Base-by-base conservation (phyloP, 176 grass and related monocot genomes). In the Cocos nucifera region DNA sequence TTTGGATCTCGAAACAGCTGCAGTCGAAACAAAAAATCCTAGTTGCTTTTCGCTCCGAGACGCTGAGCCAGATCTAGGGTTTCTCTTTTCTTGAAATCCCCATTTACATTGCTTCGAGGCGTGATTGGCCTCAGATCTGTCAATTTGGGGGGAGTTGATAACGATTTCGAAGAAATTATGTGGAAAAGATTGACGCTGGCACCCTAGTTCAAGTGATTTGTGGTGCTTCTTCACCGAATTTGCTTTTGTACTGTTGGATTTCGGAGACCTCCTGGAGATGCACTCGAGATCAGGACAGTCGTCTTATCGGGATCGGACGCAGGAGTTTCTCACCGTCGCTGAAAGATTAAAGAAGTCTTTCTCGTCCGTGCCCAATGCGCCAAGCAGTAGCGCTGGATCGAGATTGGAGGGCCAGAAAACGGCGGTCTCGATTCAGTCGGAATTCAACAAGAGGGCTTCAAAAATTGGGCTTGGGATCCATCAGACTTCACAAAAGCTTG, bases 391-490 rank as follows among this genome's bases (percentile, higher is more conserved):
- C 51, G 54, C 49, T 54, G 59, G 54, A 57, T 82, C 72, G 4
- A 61, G 57, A 62, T 62, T 85, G 54, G 87, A 88, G 1, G 76
- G 30, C n/a, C 21, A 81, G 1, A 73, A 57, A n/a, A 23, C 61
- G 6, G 73, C 72, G 14, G 57, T 72, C 0, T 91, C 78, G 22
- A 83, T 56, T 55, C 83, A 84, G 29, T 91, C 92, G 17, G 87
- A 91, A 81, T 97, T 97, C 74, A 96, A 82, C 54, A 71, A n/a
- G 68, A 84, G 69, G 64, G 92, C 92, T 18, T 88, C 92, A 8
- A 88, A 73, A 78, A 91, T 97, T 66, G 92, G 84, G 58, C 81
- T 97, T 50, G 87, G 87, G 66, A 97, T 97, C 64, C 87, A 97
- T 71, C 87, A 88, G 57, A 91, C 92, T 51, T 88, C 92, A 14